These are phyloP conservation scores for Coffea canephora DNA, from an alignment of 257 asterid genomes.

Conservation along the genomic window DNA sequence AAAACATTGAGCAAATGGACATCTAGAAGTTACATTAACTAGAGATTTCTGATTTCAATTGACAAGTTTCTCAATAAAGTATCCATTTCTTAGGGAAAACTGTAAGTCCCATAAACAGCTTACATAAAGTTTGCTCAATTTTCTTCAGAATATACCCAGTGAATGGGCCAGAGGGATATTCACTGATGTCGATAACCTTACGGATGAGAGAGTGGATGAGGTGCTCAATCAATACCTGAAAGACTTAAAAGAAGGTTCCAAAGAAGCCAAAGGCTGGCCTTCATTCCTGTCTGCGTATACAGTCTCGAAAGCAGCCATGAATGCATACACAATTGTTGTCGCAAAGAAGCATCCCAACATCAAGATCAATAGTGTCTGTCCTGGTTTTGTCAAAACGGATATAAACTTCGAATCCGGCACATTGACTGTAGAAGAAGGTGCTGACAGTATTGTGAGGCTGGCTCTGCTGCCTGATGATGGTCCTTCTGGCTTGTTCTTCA, in stretches of 20 bases:
- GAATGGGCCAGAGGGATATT: constrained; percentile 50
- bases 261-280: constrained; percentile 56
- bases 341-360: constrained; percentile 35
- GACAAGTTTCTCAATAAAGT: background rate
- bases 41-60: no score
- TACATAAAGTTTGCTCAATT: no score
- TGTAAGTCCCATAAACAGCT: background rate
- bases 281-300: constrained; percentile 12
- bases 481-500: constrained; percentile 12
- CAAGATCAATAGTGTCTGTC: constrained; percentile 32
- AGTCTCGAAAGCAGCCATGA: constrained; percentile 55
- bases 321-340: constrained; percentile 52
- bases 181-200: constrained; percentile 35
- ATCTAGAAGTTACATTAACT: no score
- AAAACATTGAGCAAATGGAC: no score
- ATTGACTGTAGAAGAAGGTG: constrained; percentile 12
- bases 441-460: constrained; percentile 1
- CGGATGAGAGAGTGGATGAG: constrained; percentile 47
- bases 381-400: constrained; percentile 24
- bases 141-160: constrained; percentile 36
- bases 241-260: constrained; percentile 43
- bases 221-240: constrained; percentile 41
- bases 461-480: constrained; percentile 14
- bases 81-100: no score
- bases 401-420: background rate